phyloP scores from a whole-genome alignment of 805 yeast species.

The Schwanniomyces pseudopolymorphus region DNA sequence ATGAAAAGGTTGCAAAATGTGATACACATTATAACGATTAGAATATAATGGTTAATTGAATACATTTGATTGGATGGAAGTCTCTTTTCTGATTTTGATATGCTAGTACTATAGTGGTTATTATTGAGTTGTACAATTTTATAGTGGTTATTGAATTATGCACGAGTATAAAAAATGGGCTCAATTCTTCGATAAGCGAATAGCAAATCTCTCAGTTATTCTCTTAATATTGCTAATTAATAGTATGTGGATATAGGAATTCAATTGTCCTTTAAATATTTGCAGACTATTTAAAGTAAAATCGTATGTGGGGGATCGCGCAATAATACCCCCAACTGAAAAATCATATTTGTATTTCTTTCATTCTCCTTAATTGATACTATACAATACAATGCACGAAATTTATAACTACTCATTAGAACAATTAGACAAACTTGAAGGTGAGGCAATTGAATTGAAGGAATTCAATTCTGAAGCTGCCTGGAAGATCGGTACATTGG shows the following conservation, averaged over 20 bases:
- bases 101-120: neutral
- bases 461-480: conserved; percentile 37
- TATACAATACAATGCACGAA: conserved; percentile 3
- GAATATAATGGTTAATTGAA: neutral
- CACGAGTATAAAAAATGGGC: neutral
- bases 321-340: neutral
- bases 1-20: neutral
- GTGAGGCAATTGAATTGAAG: conserved; percentile 16
- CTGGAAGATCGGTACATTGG: conserved; percentile 45
- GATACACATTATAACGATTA: neutral
- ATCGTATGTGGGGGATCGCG: neutral
- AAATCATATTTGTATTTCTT: neutral
- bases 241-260: no score
- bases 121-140: neutral
- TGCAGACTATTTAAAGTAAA: no score
- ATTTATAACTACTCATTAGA: conserved; percentile 13
- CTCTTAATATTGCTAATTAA: no score
- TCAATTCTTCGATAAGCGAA: no score
- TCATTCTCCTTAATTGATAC: neutral
- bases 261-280: no score
- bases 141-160: neutral
- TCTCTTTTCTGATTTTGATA: neutral
- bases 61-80: neutral
- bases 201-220: no score
- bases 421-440: conserved; percentile 22